Evolutionary conservation across 2,329 filamentous ascomycete species (phyloP), one percentile per base, ranked within the genome.

Genomic region (Ascochyta viciae-villosae): DNA sequence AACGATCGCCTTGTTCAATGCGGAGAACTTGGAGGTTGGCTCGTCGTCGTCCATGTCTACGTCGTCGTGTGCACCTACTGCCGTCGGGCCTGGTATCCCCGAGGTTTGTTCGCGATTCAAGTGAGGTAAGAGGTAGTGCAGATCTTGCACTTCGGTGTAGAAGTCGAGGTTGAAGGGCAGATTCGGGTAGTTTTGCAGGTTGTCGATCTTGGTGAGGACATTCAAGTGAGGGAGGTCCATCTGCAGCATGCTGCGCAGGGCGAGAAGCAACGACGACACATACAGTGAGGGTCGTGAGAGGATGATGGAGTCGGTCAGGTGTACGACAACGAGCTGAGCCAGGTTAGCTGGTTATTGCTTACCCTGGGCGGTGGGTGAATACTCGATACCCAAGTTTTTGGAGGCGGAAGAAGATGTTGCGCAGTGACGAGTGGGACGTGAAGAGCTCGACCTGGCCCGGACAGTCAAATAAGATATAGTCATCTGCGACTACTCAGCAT

Each of bases 151-250:
- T 75, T 99, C 94, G 58, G 95, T 98, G 76, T 98, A 99, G 77
- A 89, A 99, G 63, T 97, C 93, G 57, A 99, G 87, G 68, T 96
- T 96, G 81, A 99, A 97, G 0, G 93, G 92, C 0, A 99, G 82
- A 24, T 91, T 86, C 42, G 91, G 89, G 71, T 96, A 97, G 48
- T 89, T 87, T 33, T 88, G 82, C 50, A 99, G 83, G 72, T 97
- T 97, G 78, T 99, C 95, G 78, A 99, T 96, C 79, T 99, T 99
- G 54, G 93, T 97, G 24, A 99, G 85, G 60, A 99, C 91, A 71
- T 99, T 99, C 64, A 99, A 83, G 72, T 97, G 92, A 0, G 95
- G 92, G 59, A 98, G 89, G 72, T 98, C 95, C 85, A 99, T 94
- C 78, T 98, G 95, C 49, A 99, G 87, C 94, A 99, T 99, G 67